These are phyloP conservation scores for Gaertneriomyces sp. DNA, from an alignment of 192 early-diverging fungal species.

Conservation along the genomic window DNA sequence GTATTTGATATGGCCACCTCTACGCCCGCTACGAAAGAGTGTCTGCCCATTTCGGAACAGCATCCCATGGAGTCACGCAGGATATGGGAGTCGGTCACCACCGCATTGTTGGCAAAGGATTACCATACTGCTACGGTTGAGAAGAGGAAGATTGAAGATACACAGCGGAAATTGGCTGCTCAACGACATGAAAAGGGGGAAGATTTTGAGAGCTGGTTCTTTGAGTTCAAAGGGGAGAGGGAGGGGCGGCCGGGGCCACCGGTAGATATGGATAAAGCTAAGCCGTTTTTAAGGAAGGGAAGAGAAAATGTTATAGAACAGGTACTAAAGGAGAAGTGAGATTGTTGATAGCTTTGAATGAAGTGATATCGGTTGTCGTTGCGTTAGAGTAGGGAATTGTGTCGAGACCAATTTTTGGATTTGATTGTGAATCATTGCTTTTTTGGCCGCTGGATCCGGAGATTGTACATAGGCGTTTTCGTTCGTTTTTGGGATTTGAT, in stretches of 20 bases:
- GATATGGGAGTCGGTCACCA: constrained; percentile 61
- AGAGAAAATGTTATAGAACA: neutral
- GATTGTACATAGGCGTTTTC: too few species aligned
- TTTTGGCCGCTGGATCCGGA: too few species aligned
- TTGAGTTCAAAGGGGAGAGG: constrained; percentile 46
- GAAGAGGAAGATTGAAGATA: constrained; percentile 67
- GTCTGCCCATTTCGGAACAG: constrained; percentile 58
- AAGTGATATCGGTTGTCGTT: too few species aligned
- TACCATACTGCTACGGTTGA: constrained; percentile 58
- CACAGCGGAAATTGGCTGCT: constrained; percentile 52
- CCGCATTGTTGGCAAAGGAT: constrained; percentile 54
- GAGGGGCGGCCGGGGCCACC: constrained; percentile 21
- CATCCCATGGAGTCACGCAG: constrained; percentile 59
- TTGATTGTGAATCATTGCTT: too few species aligned
- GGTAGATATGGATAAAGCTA: constrained; percentile 21
- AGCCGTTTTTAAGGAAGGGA: constrained; percentile 20
- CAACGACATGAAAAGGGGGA: constrained; percentile 45
- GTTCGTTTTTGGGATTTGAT: too few species aligned
- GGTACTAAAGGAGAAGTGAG: too few species aligned
- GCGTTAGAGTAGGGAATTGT: too few species aligned
- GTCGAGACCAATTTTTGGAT: too few species aligned
- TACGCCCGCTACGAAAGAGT: constrained; percentile 44
- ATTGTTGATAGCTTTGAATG: too few species aligned
- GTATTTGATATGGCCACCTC: constrained; percentile 55
- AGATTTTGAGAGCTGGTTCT: constrained; percentile 55